Evolutionary conservation across 805 yeast species (phyloP).

Genomic region (Tetrapisispora taiwanensis): DNA sequence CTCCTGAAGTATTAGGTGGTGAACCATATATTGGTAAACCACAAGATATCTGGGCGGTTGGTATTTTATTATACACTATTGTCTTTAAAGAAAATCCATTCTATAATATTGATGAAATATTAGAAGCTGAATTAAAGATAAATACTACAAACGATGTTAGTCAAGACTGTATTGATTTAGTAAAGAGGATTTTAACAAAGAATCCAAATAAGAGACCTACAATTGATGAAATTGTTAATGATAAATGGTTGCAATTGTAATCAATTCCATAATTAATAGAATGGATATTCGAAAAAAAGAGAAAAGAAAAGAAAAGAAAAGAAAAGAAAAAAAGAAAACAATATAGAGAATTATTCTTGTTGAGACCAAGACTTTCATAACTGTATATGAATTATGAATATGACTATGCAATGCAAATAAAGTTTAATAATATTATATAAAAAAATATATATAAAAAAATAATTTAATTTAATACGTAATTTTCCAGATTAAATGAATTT

Average conservation of each 20-base stretch:
- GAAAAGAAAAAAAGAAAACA: too few relatives aligned
- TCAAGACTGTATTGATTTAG: slow-evolving; percentile 50
- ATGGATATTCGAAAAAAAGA: too few relatives aligned
- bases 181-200: slow-evolving; percentile 56
- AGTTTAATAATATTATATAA: too few relatives aligned
- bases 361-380: too few relatives aligned
- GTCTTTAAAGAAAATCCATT: slow-evolving; percentile 92
- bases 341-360: too few relatives aligned
- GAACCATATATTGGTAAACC: slow-evolving; percentile 84
- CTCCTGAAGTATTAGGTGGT: slow-evolving; percentile 90
- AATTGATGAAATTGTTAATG: slow-evolving; percentile 57
- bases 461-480: neutral
- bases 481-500: neutral
- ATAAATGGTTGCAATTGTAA: slow-evolving; percentile 50
- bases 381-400: neutral
- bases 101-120: slow-evolving; percentile 87
- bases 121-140: slow-evolving; percentile 75
- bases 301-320: too few relatives aligned
- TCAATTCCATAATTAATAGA: too few relatives aligned
- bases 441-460: too few relatives aligned
- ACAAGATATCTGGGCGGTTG: slow-evolving; percentile 96
- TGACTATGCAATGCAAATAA: too few relatives aligned
- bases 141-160: slow-evolving; percentile 33
- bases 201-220: slow-evolving; percentile 60
- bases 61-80: slow-evolving; percentile 80